A percentile compares a stretch with the other conserved stretches of the same genome.
These are phyloP conservation scores for Xylariaceae sp. DNA, from an alignment of 2,329 filamentous ascomycete genomes.

Conservation along the genomic window DNA sequence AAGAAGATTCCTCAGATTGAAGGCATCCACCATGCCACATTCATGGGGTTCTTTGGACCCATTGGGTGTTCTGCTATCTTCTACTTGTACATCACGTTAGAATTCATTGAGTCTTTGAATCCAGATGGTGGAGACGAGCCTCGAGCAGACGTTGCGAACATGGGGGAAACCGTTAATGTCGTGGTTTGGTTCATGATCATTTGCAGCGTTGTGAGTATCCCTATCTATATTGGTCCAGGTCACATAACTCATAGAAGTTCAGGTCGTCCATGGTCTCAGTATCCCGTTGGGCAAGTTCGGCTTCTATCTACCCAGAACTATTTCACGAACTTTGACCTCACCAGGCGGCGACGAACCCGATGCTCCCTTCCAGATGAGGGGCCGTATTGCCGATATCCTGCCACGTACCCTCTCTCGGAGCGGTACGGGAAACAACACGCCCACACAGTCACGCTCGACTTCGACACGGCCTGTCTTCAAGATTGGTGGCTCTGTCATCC, in stretches of 20 bases:
- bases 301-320: constrained; percentile 57
- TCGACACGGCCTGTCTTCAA: constrained; percentile 29
- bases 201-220: constrained; percentile 68
- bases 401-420: constrained; percentile 16
- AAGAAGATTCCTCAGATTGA: constrained; percentile 75
- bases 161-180: constrained; percentile 64
- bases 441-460: constrained; percentile 13
- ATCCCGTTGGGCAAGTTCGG: constrained; percentile 71
- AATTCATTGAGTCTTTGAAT: constrained; percentile 62
- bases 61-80: constrained; percentile 89
- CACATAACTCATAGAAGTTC: constrained; percentile 1
- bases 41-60: constrained; percentile 90
- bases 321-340: constrained; percentile 50
- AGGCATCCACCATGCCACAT: constrained; percentile 67
- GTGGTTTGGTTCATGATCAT: constrained; percentile 84
- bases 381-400: constrained; percentile 6
- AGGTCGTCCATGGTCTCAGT: constrained; percentile 76
- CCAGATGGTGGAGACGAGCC: constrained; percentile 48
- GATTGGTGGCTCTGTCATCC: constrained; percentile 38
- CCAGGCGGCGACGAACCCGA: constrained; percentile 7
- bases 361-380: constrained; percentile 12
- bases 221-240: neutral
- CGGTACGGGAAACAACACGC: constrained; percentile 6
- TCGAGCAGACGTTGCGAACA: constrained; percentile 59
- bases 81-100: constrained; percentile 76